Conservation (phyloP, 495 filamentous ascomycete species). For the Aspergillus incahuasiensis region DNA sequence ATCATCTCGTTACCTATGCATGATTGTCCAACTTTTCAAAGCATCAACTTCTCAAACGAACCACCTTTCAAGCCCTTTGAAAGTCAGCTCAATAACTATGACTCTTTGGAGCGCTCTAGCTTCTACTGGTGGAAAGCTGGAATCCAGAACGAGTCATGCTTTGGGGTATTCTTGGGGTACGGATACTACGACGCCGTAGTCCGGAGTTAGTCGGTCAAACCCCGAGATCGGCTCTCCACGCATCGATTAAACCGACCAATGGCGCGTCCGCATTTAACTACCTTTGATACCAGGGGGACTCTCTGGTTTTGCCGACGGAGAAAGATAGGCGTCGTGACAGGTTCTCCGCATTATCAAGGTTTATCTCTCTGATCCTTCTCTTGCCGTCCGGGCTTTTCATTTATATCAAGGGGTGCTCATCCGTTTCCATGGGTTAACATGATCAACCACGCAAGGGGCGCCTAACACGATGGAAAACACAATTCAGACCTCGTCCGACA, state of each 20-base stretch:
- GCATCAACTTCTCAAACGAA: neutral
- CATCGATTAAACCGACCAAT: slow-evolving; percentile 14
- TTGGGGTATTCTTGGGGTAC: neutral
- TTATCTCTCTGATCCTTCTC: neutral
- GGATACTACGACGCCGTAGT: neutral
- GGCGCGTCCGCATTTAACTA: neutral
- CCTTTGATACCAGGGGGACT: neutral
- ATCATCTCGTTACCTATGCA: neutral
- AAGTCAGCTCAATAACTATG: neutral
- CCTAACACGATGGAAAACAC: neutral
- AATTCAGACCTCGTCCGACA: neutral
- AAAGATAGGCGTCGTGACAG: neutral
- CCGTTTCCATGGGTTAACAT: neutral
- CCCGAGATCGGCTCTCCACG: slow-evolving; percentile 1
- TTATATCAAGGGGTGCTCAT: neutral
- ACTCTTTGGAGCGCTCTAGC: neutral
- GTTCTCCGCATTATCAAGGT: neutral
- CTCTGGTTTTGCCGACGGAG: neutral
- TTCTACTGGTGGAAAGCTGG: neutral
- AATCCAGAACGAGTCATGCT: neutral
- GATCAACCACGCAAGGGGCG: neutral
- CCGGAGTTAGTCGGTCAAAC: neutral
- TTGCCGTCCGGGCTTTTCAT: neutral
- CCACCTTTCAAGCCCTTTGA: neutral
- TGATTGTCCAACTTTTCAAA: neutral